Percentiles rank a stretch among this genome's conserved stretches.
Conservation (phyloP, 345 rosid genomes). For the Trapa bicornis region DNA sequence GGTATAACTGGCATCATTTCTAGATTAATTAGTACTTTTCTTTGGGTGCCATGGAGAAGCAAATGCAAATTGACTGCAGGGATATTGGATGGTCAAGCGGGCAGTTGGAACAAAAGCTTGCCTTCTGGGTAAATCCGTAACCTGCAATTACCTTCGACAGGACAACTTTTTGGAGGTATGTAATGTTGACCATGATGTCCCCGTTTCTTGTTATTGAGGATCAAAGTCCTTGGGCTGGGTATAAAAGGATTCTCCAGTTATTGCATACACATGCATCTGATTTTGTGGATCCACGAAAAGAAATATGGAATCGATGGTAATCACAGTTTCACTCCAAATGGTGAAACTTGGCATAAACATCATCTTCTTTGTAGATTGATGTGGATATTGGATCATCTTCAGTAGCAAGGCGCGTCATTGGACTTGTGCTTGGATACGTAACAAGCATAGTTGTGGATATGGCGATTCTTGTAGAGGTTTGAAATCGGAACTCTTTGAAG, state of each 20-base stretch:
- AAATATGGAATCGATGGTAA: background rate
- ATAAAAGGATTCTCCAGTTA: background rate
- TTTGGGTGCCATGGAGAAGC: background rate
- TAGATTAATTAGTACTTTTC: background rate
- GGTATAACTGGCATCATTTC: constrained; percentile 22
- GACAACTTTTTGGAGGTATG: constrained; percentile 87
- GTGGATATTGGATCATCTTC: constrained; percentile 99
- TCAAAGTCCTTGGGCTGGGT: no score
- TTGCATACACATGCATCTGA: background rate
- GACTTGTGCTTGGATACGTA: constrained; percentile 88
- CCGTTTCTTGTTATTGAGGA: background rate
- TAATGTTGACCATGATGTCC: background rate
- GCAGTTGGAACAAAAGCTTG: constrained; percentile 99
- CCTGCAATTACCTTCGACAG: constrained; percentile 84
- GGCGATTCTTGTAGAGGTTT: constrained; percentile 88
- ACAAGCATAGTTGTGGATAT: constrained; percentile 92
- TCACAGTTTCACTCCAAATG: background rate
- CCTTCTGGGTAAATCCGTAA: constrained; percentile 90
- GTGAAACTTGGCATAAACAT: background rate
- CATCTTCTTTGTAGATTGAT: constrained; percentile 51
- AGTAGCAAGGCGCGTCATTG: constrained; percentile 86
- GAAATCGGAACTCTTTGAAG: constrained; percentile 3
- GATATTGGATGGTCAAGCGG: constrained; percentile 99
- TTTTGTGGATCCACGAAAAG: background rate
- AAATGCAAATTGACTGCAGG: constrained; percentile 28